These are phyloP conservation scores for Fusarium sulawesiense DNA, from an alignment of 2,329 filamentous ascomycete genomes.

Conservation along the genomic window DNA sequence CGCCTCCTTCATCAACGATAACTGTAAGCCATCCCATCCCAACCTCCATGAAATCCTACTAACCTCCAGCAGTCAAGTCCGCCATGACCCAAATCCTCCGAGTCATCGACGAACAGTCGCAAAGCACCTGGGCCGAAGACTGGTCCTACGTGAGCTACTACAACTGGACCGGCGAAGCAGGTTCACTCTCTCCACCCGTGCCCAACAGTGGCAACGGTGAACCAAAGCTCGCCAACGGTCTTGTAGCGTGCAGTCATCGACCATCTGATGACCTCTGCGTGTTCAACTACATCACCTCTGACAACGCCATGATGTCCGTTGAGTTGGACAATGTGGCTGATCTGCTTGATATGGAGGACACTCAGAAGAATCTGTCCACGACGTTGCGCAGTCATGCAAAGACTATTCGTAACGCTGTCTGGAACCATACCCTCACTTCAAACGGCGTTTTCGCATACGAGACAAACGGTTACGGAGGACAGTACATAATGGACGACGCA, in stretches of 20 bases:
- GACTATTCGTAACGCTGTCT: slow-evolving; percentile 7
- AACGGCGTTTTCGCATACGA: slow-evolving; percentile 26
- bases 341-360: not conserved
- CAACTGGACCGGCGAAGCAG: slow-evolving; percentile 25
- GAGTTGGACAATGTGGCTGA: slow-evolving; percentile 19
- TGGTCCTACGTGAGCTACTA: slow-evolving; percentile 29
- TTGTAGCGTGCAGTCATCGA: slow-evolving; percentile 20
- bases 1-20: slow-evolving; percentile 15
- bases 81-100: slow-evolving; percentile 20
- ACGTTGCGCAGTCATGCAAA: slow-evolving; percentile 3
- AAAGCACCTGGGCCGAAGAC: slow-evolving; percentile 26
- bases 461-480: slow-evolving; percentile 23
- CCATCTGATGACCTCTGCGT: slow-evolving; percentile 18
- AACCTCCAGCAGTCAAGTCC: not conserved
- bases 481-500: slow-evolving; percentile 34
- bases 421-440: slow-evolving; percentile 14
- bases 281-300: slow-evolving; percentile 29
- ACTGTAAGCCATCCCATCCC: slow-evolving; percentile 3
- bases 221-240: slow-evolving; percentile 18
- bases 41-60: not conserved
- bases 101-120: slow-evolving; percentile 18
- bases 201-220: slow-evolving; percentile 23
- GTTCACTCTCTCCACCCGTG: slow-evolving; percentile 17
- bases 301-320: slow-evolving; percentile 30
- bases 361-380: not conserved